Evolutionary conservation across 2,329 filamentous ascomycete species (phyloP), one percentile per base, ranked within the genome.

Genomic region (Talaromyces sp.): DNA sequence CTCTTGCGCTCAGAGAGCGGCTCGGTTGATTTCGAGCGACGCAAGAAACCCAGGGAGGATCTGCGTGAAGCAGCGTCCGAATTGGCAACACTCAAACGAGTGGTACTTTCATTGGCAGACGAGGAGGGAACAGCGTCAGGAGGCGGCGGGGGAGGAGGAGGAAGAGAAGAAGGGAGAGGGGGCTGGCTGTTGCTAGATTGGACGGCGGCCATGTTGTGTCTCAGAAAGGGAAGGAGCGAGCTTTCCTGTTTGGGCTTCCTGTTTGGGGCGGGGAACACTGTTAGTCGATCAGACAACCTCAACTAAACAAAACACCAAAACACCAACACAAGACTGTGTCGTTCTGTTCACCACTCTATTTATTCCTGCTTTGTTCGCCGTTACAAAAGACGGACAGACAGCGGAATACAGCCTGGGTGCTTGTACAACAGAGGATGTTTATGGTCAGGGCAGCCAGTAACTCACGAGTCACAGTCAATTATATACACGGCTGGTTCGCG

Each of bases 1-100:
- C 71, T 56, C 76, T 81, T 82, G 68, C 81, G 82, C 70, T 85
- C 86, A 70, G 83, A 83, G 65, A 90, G 75, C 69, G 74, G 77
- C 67, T 91, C 88, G 66, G 84, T 85, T 65, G 88, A 90, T 75
- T 90, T 90, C 74, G 85, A 85, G 70, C 88, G 86, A 77, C 87
- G 84, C 68, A 90, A 83, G 73, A 91, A 84, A 35, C 83, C 83
- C 65, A 86, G 78, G 61, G 82, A 84, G 50, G 83, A 79, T 66
- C 82, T 80, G 70, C 82, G 81, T 64, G 75, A 65, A 52, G 69
- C 69, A 41, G 57, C 35, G 68, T 73, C 65, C 60, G 66, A 64
- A 35, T 43, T 65, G 63, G 74, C 50, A 13, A 33, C 59, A 33
- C 52, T 63, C 22, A 57, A 41, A 24, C 33, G 54, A 47, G 37